These are phyloP conservation scores for Candolleomyces eurysporus DNA, from an alignment of 768 basidiomycete genomes.

Conservation along the genomic window DNA sequence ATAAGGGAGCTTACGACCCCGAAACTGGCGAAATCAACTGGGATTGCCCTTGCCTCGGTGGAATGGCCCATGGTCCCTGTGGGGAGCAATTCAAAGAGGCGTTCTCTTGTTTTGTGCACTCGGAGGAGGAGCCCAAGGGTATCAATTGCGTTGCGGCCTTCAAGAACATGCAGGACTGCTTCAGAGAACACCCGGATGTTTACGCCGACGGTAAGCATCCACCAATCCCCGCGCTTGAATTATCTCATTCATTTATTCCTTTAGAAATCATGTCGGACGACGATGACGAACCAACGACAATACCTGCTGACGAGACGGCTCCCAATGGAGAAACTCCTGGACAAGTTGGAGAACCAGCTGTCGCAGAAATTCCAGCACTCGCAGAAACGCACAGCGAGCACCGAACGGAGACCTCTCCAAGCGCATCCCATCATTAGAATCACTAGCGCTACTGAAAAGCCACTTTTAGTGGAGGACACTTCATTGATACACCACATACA, in stretches of 20 bases:
- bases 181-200: slow-evolving; percentile 92
- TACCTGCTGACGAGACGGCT: slow-evolving; percentile 9
- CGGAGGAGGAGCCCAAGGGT: slow-evolving; percentile 94
- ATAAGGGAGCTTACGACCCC: slow-evolving; percentile 79
- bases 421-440: background rate
- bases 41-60: slow-evolving; percentile 98
- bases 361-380: background rate
- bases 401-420: background rate
- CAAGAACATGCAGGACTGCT: slow-evolving; percentile 96
- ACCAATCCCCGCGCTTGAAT: background rate
- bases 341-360: background rate
- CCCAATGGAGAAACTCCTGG: slow-evolving; percentile 7
- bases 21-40: slow-evolving; percentile 99
- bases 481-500: background rate
- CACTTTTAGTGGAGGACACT: background rate
- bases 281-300: slow-evolving; percentile 42
- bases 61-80: slow-evolving; percentile 98
- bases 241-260: slow-evolving; percentile 7
- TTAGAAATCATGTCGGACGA: slow-evolving; percentile 71
- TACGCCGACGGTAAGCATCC: slow-evolving; percentile 81
- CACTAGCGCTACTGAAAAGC: background rate
- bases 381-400: slow-evolving; percentile 5
- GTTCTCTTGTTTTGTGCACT: slow-evolving; percentile 95
- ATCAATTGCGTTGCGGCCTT: slow-evolving; percentile 98
- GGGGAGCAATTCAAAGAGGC: slow-evolving; percentile 91